Percentiles rank a stretch among this genome's conserved stretches.
These are phyloP conservation scores for Rhodotorula taiwanensis DNA, from an alignment of 768 basidiomycete genomes.

Conservation along the genomic window DNA sequence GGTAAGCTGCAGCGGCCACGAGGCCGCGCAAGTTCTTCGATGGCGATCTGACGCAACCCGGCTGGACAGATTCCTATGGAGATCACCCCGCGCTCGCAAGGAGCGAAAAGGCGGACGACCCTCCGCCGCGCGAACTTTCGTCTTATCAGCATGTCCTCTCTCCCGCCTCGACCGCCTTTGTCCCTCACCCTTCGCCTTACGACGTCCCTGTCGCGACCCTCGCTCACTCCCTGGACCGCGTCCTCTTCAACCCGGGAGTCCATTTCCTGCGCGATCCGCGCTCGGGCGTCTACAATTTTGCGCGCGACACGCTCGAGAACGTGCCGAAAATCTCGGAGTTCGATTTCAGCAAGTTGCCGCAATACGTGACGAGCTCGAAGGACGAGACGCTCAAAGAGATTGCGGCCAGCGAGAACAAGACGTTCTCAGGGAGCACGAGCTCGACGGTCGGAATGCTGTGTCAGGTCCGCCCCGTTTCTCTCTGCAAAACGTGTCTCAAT, in stretches of 20 bases:
- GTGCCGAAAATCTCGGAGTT: slow-evolving; percentile 76
- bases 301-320: slow-evolving; percentile 56
- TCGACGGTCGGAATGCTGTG: slow-evolving; percentile 43
- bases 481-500: no score
- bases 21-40: no score
- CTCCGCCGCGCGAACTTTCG: slow-evolving; percentile 9
- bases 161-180: not conserved
- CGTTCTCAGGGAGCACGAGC: slow-evolving; percentile 81
- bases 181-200: slow-evolving; percentile 4
- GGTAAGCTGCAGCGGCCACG: no score
- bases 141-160: slow-evolving; percentile 17
- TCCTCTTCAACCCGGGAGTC: slow-evolving; percentile 70
- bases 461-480: slow-evolving; percentile 28
- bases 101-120: not conserved
- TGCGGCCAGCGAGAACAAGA: slow-evolving; percentile 55
- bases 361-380: slow-evolving; percentile 69
- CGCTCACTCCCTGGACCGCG: slow-evolving; percentile 61
- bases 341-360: slow-evolving; percentile 67
- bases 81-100: slow-evolving; percentile 14
- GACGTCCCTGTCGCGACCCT: slow-evolving; percentile 52
- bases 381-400: slow-evolving; percentile 55
- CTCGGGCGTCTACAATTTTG: slow-evolving; percentile 77
- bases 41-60: no score
- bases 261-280: slow-evolving; percentile 83
- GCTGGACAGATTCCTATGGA: not conserved